Percentiles rank a stretch among this genome's conserved stretches.
Conservation (phyloP, 2,329 filamentous ascomycete species). For the Talaromyces piceae region DNA sequence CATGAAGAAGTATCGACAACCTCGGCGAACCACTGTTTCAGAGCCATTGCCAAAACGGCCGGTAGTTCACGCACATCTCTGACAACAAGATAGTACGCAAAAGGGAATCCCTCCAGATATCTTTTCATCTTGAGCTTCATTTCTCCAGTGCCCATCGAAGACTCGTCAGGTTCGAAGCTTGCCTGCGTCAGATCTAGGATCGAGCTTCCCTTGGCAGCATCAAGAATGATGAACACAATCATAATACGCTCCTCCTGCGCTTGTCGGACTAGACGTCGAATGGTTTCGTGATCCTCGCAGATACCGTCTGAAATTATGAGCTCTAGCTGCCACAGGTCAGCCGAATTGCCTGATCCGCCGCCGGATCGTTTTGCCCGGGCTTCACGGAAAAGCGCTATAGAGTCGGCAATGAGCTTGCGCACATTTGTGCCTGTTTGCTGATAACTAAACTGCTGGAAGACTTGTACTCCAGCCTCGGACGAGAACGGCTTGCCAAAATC, state of each 20-base stretch:
- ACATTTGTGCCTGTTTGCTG: conserved; percentile 82
- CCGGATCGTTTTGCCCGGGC: conserved; percentile 58
- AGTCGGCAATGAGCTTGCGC: conserved; percentile 64
- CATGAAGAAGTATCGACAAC: conserved; percentile 45
- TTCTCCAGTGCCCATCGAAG: conserved; percentile 49
- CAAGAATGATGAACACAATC: conserved; percentile 96
- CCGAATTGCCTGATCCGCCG: conserved; percentile 40
- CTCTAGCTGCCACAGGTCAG: conserved; percentile 84
- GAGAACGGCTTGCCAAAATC: conserved; percentile 76
- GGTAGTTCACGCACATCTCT: conserved; percentile 87
- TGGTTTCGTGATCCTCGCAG: conserved; percentile 79
- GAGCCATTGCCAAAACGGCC: conserved; percentile 71
- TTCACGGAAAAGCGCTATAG: conserved; percentile 71
- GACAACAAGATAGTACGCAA: conserved; percentile 94
- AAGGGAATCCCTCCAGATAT: conserved; percentile 93
- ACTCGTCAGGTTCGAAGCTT: conserved; percentile 63
- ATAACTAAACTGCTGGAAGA: conserved; percentile 80
- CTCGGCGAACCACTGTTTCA: conserved; percentile 93
- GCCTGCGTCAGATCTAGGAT: conserved; percentile 87
- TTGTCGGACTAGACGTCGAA: conserved; percentile 73
- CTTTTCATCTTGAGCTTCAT: conserved; percentile 70
- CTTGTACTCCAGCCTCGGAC: conserved; percentile 70
- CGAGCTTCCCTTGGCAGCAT: conserved; percentile 49
- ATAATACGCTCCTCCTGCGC: conserved; percentile 92
- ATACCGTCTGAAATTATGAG: conserved; percentile 91